Conservation (phyloP, 2,329 filamentous ascomycete species). For the Talaromyces sp. region DNA sequence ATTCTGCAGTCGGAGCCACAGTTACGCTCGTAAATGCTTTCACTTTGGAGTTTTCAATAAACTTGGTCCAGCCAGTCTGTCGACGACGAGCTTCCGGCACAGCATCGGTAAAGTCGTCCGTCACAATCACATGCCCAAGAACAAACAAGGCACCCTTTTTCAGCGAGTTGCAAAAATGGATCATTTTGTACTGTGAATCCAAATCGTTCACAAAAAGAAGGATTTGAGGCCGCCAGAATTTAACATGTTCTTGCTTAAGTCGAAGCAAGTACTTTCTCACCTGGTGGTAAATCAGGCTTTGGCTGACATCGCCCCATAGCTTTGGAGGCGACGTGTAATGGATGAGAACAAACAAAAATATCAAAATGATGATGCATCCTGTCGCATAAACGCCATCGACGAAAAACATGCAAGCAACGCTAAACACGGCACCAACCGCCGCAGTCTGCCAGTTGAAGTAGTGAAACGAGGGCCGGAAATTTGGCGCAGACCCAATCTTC, state of each 20-base stretch:
- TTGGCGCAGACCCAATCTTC: slow-evolving; percentile 80
- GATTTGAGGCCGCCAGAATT: slow-evolving; percentile 88
- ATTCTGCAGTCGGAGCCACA: slow-evolving; percentile 75
- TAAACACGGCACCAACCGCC: slow-evolving; percentile 65
- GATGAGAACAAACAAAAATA: slow-evolving; percentile 75
- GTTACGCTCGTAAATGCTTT: slow-evolving; percentile 86
- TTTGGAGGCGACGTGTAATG: slow-evolving; percentile 83
- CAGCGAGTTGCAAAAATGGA: slow-evolving; percentile 85
- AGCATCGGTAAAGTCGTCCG: slow-evolving; percentile 69
- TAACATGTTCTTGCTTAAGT: slow-evolving; percentile 82
- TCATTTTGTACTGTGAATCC: slow-evolving; percentile 72
- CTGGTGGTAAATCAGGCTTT: slow-evolving; percentile 82
- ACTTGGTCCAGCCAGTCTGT: slow-evolving; percentile 76
- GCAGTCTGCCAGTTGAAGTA: slow-evolving; percentile 87
- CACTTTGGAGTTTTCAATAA: slow-evolving; percentile 78
- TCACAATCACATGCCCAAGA: slow-evolving; percentile 81
- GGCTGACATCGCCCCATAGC: slow-evolving; percentile 83
- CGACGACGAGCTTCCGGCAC: slow-evolving; percentile 77
- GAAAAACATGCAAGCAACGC: slow-evolving; percentile 81
- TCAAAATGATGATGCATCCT: slow-evolving; percentile 64
- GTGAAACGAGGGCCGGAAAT: slow-evolving; percentile 81
- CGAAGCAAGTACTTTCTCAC: slow-evolving; percentile 81
- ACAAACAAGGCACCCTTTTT: slow-evolving; percentile 85
- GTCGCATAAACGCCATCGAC: slow-evolving; percentile 77
- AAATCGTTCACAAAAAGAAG: slow-evolving; percentile 78